Percentiles rank a stretch among this genome's conserved stretches.
These are phyloP conservation scores for Diplocarpon mali DNA, from an alignment of 2,329 filamentous ascomycete genomes.

Conservation along the genomic window DNA sequence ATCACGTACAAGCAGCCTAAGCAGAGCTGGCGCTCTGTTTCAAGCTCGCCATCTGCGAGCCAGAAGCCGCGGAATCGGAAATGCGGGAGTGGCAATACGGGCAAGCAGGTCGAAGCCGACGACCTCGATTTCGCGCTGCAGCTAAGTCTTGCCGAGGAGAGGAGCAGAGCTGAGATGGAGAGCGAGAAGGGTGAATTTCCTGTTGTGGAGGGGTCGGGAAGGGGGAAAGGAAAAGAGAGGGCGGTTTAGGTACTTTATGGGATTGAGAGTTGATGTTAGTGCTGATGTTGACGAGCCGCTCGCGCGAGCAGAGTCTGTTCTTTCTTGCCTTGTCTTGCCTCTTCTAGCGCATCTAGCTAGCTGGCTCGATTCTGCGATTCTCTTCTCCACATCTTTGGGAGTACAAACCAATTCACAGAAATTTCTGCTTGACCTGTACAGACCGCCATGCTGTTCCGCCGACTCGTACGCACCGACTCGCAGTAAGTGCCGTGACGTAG, in stretches of 20 bases:
- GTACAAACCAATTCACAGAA: too few relatives aligned
- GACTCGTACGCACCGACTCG: too few relatives aligned
- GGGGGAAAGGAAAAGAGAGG: slow-evolving; percentile 30
- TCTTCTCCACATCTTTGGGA: too few relatives aligned
- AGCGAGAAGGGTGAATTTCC: slow-evolving; percentile 32
- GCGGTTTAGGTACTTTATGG: neutral
- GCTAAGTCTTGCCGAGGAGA: slow-evolving; percentile 47
- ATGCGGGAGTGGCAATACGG: slow-evolving; percentile 12
- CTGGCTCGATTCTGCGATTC: too few relatives aligned
- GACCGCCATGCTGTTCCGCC: too few relatives aligned
- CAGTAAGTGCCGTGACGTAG: too few relatives aligned
- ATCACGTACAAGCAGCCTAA: slow-evolving; percentile 38
- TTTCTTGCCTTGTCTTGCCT: too few relatives aligned
- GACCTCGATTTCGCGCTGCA: slow-evolving; percentile 50
- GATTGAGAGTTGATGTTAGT: neutral
- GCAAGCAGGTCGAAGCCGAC: slow-evolving; percentile 29
- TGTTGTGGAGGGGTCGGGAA: slow-evolving; percentile 28
- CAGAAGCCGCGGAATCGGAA: slow-evolving; percentile 13
- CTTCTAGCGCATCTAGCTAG: too few relatives aligned
- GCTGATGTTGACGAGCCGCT: too few relatives aligned
- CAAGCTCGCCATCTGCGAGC: slow-evolving; percentile 24
- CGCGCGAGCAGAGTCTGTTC: too few relatives aligned
- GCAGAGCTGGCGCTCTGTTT: slow-evolving; percentile 30
- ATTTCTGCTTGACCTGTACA: too few relatives aligned
- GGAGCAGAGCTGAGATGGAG: slow-evolving; percentile 22